Conservation (phyloP, 2,329 filamentous ascomycete species). For the Aspergillus luchuensis region DNA sequence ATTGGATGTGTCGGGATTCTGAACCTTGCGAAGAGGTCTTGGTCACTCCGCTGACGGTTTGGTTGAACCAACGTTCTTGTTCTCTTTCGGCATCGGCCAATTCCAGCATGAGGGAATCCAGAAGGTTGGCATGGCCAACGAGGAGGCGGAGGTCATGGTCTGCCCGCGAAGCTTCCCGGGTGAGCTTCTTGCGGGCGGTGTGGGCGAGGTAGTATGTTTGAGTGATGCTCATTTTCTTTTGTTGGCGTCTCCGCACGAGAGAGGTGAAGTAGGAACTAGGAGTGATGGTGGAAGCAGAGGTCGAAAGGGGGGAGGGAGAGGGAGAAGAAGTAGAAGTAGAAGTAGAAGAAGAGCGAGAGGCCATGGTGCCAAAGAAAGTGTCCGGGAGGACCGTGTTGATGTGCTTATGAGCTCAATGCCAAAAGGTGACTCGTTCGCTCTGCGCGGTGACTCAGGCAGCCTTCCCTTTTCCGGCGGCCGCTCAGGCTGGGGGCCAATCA, state of each 20-base stretch:
- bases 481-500: constrained; percentile 29
- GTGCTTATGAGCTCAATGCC: constrained; percentile 30
- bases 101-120: constrained; percentile 89
- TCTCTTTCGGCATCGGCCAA: constrained; percentile 92
- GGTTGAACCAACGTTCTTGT: constrained; percentile 98
- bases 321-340: constrained; percentile 21
- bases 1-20: constrained; percentile 75
- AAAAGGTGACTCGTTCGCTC: constrained; percentile 32
- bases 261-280: constrained; percentile 46
- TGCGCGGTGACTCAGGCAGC: constrained; percentile 35
- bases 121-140: constrained; percentile 96
- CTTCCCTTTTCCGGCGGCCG: constrained; percentile 20
- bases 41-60: constrained; percentile 78
- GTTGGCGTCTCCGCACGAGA: constrained; percentile 44
- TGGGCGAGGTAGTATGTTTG: constrained; percentile 98
- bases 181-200: constrained; percentile 95
- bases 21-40: constrained; percentile 49
- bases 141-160: constrained; percentile 95
- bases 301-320: constrained; percentile 24
- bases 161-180: constrained; percentile 80
- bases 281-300: constrained; percentile 31
- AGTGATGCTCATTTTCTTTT: constrained; percentile 94
- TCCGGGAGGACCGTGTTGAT: constrained; percentile 21
- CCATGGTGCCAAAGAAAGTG: constrained; percentile 27
- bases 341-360: constrained; percentile 15